Evolutionary conservation across 805 yeast species (phyloP).

Genomic region (Candida berthetii): DNA sequence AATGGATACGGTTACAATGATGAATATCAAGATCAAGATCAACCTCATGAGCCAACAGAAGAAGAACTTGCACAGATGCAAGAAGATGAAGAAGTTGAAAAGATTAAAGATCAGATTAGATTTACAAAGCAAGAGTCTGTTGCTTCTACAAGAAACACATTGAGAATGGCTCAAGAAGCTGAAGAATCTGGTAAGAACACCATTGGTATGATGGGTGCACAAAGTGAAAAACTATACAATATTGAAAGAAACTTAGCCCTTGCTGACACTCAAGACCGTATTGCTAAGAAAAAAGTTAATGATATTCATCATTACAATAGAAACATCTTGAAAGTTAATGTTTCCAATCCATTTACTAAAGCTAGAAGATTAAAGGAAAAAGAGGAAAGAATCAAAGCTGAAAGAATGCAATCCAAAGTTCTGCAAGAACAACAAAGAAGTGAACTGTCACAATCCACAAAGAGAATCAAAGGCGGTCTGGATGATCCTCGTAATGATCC

Average conservation of each 20-base stretch:
- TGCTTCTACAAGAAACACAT: slow-evolving; percentile 77
- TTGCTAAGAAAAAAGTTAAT: slow-evolving; percentile 77
- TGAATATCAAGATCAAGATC: slow-evolving; percentile 31
- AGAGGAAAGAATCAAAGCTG: slow-evolving; percentile 62
- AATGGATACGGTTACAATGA: slow-evolving; percentile 59
- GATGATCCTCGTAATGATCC: slow-evolving; percentile 32
- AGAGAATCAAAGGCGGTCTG: slow-evolving; percentile 60
- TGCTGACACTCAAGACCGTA: slow-evolving; percentile 74
- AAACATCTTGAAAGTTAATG: slow-evolving; percentile 72
- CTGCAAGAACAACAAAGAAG: slow-evolving; percentile 55
- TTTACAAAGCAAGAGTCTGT: slow-evolving; percentile 85
- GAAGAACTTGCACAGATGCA: slow-evolving; percentile 30
- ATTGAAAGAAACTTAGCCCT: slow-evolving; percentile 73
- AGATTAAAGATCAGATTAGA: slow-evolving; percentile 73
- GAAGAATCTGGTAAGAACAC: slow-evolving; percentile 76
- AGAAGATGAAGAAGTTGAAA: slow-evolving; percentile 88
- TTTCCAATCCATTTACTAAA: slow-evolving; percentile 84
- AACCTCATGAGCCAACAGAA: slow-evolving; percentile 13
- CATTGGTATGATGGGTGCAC: slow-evolving; percentile 89
- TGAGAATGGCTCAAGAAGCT: slow-evolving; percentile 66
- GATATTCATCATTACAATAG: slow-evolving; percentile 78
- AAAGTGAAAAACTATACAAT: slow-evolving; percentile 76
- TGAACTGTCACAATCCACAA: slow-evolving; percentile 58
- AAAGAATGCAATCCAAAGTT: slow-evolving; percentile 55
- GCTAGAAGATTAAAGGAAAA: slow-evolving; percentile 66